phyloP scores from a whole-genome alignment of 108 stramenopile genomes.

The Mediolabrus comicus region DNA sequence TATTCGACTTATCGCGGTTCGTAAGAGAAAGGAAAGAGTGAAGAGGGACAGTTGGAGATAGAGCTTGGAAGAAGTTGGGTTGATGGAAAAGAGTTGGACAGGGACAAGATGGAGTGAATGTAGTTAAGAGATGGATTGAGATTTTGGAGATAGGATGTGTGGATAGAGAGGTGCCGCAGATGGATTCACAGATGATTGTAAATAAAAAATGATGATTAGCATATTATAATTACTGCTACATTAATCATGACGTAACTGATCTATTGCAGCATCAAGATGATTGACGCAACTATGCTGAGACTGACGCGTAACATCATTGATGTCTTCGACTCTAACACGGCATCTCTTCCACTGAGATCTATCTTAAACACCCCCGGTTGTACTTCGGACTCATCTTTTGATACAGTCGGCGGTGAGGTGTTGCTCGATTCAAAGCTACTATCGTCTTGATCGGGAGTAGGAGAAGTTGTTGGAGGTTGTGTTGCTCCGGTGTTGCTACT shows the following conservation, averaged over 20 bases:
- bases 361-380: background rate
- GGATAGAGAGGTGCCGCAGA: too few species aligned
- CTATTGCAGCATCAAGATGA: background rate
- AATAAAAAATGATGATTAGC: too few species aligned
- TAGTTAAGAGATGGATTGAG: too few species aligned
- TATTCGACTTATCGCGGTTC: conserved; percentile 88
- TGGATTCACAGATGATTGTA: too few species aligned
- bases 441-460: background rate
- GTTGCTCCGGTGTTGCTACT: too few species aligned
- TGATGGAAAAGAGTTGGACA: too few species aligned
- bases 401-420: background rate
- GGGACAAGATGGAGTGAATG: too few species aligned
- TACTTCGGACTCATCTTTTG: background rate
- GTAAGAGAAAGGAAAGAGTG: conserved; percentile 12
- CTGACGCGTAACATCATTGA: background rate
- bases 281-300: background rate
- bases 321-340: too few species aligned
- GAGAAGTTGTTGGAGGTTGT: too few species aligned
- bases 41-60: too few species aligned
- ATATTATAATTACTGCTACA: background rate
- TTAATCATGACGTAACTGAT: background rate
- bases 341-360: background rate
- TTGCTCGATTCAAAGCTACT: background rate
- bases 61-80: too few species aligned
- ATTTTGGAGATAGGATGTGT: too few species aligned